Base-by-base conservation (phyloP, 768 basidiomycete genomes). In the Mycena epipterygia region DNA sequence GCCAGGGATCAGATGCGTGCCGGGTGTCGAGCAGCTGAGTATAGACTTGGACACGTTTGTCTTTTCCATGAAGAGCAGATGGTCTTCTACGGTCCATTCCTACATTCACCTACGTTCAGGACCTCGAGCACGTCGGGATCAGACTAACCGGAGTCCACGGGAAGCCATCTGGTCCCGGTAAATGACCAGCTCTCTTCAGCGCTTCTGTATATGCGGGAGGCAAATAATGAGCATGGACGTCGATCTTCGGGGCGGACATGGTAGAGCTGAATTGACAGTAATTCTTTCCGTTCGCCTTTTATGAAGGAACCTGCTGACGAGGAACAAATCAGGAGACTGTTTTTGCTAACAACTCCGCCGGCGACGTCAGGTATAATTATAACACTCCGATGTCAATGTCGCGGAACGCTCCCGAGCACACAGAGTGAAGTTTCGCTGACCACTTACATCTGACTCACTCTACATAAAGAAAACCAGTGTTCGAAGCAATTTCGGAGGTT, bases 1-100 rank as follows among this genome's bases (percentile, higher is more conserved):
- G 17, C 67, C 60, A 30, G 67, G 60, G 52, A 68, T 68, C 52
- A 68, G 25, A 21, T 62, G 60, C 5, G 59, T 68, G 21, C 67
- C 59, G 23, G 60, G 67, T 12, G 52, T 55, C 17, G 59, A 62
- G 44, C 67, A 68, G 67, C 67, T 68, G 49, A 68, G 67, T 17
- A 68, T 62, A 9, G 59, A 30, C 32, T 68, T 68, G 9, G 67
- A 44, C 11, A 68, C 25, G 27, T 62, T 62, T 30, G 55, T 68
- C 27, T 30, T 53, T 29, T 68, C 67, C 67, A 68, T 68, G 33
- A 61, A 68, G 3, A 51, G 59, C 4, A 68, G 59, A 39, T 68
- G 67, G 30, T 53, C 67, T 33, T 68, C 67, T 11, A 59, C 25
- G 14, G 29, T 44, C 67, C 67, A 68, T 23, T 11, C 57, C 65